Evolutionary conservation across 1,284 basidiomycete species (phyloP).

Genomic region (Mycosarcoma maydis): DNA sequence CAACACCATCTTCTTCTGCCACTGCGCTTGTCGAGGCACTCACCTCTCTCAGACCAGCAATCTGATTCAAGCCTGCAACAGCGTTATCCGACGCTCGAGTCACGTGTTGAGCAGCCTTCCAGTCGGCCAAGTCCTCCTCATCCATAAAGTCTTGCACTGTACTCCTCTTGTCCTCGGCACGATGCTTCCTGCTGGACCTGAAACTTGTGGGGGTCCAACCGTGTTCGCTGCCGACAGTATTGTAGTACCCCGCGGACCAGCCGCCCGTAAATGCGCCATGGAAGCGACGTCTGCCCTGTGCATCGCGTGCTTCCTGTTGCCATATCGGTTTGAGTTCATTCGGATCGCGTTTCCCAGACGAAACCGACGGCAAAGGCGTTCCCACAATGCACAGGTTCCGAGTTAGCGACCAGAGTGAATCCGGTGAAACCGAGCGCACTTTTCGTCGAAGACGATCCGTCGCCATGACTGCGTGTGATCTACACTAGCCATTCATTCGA

Average conservation of each 20-base stretch:
- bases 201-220: constrained; percentile 95
- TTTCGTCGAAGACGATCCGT: constrained; percentile 72
- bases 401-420: constrained; percentile 77
- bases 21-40: background rate
- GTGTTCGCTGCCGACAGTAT: constrained; percentile 94
- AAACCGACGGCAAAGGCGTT: constrained; percentile 87
- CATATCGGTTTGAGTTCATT: constrained; percentile 94
- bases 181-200: constrained; percentile 68
- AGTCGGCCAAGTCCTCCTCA: constrained; percentile 90
- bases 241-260: constrained; percentile 96
- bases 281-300: constrained; percentile 87
- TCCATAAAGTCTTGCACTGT: constrained; percentile 96
- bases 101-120: constrained; percentile 77
- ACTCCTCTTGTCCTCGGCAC: constrained; percentile 29
- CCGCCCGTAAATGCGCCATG: constrained; percentile 99
- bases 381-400: constrained; percentile 94
- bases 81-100: constrained; percentile 9
- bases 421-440: constrained; percentile 81
- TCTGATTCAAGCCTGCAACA: constrained; percentile 6
- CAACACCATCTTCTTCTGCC: background rate
- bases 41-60: constrained; percentile 13
- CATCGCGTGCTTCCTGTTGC: constrained; percentile 97
- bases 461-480: constrained; percentile 61
- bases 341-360: constrained; percentile 82
- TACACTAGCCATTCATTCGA: too few relatives aligned